Conservation (phyloP, 2,329 filamentous ascomycete species). For the Penicillium sclerotiorum region DNA sequence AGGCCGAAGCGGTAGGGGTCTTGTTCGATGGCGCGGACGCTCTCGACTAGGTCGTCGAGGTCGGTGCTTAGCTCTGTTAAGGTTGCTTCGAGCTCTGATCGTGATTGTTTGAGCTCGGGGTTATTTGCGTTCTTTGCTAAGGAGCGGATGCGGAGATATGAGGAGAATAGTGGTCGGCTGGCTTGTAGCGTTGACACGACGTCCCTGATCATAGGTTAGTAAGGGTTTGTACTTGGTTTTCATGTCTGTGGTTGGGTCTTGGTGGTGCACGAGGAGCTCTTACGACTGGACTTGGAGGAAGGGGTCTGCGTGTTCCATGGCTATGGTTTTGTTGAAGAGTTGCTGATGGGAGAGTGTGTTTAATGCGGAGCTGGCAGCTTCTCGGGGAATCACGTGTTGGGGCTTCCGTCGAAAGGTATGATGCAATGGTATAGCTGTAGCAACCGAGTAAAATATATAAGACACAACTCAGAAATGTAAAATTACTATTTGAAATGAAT, state of each 20-base stretch:
- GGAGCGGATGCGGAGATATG: slow-evolving; percentile 93
- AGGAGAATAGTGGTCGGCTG: slow-evolving; percentile 85
- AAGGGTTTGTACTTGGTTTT: no score
- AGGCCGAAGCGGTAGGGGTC: slow-evolving; percentile 87
- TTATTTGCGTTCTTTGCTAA: slow-evolving; percentile 71
- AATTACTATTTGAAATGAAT: no score
- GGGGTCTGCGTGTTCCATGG: slow-evolving; percentile 45
- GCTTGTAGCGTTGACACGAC: slow-evolving; percentile 80
- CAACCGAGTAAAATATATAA: no score
- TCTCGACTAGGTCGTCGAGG: slow-evolving; percentile 82
- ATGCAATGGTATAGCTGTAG: not conserved
- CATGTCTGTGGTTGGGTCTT: not conserved
- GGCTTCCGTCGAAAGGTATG: no score
- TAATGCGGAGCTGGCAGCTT: slow-evolving; percentile 7
- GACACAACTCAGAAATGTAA: not conserved
- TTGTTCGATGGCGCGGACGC: slow-evolving; percentile 82
- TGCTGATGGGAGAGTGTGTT: slow-evolving; percentile 1
- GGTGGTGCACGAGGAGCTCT: slow-evolving; percentile 10
- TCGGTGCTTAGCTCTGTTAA: slow-evolving; percentile 77
- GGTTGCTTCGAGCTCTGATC: slow-evolving; percentile 76
- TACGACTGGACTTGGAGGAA: slow-evolving; percentile 54
- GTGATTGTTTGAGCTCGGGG: slow-evolving; percentile 67
- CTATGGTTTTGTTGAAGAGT: slow-evolving; percentile 12
- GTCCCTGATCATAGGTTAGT: slow-evolving; percentile 62
- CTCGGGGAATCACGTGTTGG: not conserved